A percentile compares a stretch with the other conserved stretches of the same genome.
These are phyloP conservation scores for Trichoderma asperellum DNA, from an alignment of 2,329 filamentous ascomycete species.

Conservation along the genomic window DNA sequence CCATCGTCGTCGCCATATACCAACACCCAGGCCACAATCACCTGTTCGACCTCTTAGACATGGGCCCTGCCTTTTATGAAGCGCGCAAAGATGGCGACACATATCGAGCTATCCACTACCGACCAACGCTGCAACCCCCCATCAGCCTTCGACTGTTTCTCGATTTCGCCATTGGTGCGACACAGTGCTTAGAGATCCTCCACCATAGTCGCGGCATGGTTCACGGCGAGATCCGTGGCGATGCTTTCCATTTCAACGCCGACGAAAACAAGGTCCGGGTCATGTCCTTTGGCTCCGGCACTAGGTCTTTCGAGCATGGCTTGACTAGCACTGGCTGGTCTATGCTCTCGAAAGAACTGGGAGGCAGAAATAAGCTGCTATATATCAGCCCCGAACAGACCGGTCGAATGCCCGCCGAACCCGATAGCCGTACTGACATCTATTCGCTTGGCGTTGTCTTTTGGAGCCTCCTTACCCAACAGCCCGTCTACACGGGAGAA, in stretches of 20 bases:
- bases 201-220: constrained; percentile 86
- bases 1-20: constrained; percentile 80
- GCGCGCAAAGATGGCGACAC: constrained; percentile 57
- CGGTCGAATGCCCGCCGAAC: constrained; percentile 87
- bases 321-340: constrained; percentile 87
- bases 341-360: constrained; percentile 77
- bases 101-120: constrained; percentile 50
- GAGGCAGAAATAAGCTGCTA: constrained; percentile 84
- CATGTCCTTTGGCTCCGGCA: constrained; percentile 82
- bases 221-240: constrained; percentile 87
- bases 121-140: constrained; percentile 57
- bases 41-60: constrained; percentile 69
- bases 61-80: constrained; percentile 75
- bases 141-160: constrained; percentile 78
- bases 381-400: constrained; percentile 96
- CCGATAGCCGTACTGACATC: constrained; percentile 89
- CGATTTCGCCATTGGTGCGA: constrained; percentile 87
- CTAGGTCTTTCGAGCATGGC: constrained; percentile 88
- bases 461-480: constrained; percentile 81
- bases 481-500: constrained; percentile 77
- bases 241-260: constrained; percentile 84
- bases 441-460: constrained; percentile 90
- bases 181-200: constrained; percentile 84
- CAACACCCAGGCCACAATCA: constrained; percentile 77
- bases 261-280: constrained; percentile 75